These are phyloP conservation scores for Sporothrix luriei DNA, from an alignment of 2,329 filamentous ascomycete species.

Conservation along the genomic window DNA sequence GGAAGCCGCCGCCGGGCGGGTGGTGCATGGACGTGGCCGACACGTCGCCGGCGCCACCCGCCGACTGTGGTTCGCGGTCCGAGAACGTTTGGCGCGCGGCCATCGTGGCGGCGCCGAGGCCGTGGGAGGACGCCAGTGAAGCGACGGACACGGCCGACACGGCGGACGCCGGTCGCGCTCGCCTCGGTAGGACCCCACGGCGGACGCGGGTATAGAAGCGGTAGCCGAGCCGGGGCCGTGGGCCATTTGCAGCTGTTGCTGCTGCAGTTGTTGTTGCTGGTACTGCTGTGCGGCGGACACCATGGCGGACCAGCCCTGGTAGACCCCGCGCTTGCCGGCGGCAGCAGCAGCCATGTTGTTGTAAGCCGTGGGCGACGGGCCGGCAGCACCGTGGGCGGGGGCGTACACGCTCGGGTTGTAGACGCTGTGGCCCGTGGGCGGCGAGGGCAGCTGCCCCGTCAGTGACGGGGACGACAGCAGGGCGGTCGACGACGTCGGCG, in stretches of 20 bases:
- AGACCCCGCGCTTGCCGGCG: slow-evolving; percentile 23
- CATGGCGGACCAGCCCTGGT: slow-evolving; percentile 31
- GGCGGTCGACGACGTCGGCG: slow-evolving; percentile 38
- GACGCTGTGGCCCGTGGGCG: not conserved
- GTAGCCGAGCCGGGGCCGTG: not conserved
- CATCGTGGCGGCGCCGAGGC: slow-evolving; percentile 28
- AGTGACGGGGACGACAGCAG: slow-evolving; percentile 23
- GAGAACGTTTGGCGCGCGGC: slow-evolving; percentile 13
- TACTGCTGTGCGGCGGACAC: slow-evolving; percentile 24
- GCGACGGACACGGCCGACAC: not conserved
- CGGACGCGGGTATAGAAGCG: not conserved
- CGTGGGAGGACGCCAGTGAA: slow-evolving; percentile 4
- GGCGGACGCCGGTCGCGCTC: too few relatives aligned
- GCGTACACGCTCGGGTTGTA: slow-evolving; percentile 38
- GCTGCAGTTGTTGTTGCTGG: slow-evolving; percentile 4
- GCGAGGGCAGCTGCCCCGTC: not conserved
- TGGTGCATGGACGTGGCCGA: slow-evolving; percentile 14
- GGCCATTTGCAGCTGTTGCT: not conserved
- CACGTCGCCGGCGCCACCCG: not conserved
- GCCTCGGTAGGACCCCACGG: slow-evolving; percentile 1
- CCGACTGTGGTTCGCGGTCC: slow-evolving; percentile 10
- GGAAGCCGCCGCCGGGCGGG: not conserved
- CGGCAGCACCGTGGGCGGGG: not conserved
- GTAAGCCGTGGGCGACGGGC: not conserved
- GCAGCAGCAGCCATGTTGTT: slow-evolving; percentile 13